Evolutionary conservation across 116 monocot species (phyloP), one percentile per base, ranked within the genome.

Genomic region (Cymodocea nodosa): DNA sequence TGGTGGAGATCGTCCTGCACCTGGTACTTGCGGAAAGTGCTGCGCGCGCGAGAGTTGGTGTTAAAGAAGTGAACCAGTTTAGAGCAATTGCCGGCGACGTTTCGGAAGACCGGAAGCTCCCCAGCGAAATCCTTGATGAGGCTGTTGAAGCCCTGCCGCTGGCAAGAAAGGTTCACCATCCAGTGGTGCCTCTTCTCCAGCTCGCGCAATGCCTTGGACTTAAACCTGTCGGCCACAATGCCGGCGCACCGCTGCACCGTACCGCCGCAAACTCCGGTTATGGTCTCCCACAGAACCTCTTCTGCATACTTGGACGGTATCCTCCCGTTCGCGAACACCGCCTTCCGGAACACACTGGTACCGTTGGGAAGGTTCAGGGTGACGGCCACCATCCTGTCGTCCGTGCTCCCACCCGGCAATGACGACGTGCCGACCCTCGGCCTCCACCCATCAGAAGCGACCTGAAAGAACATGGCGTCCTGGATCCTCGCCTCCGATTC

Each of bases 81-180:
- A 65, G 75, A 68, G 53, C 78, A 85, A 50, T 75, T 79, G 54
- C 75, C 60, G 34, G 75, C 69, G 35, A 65, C 82, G 13, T 71
- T 53, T 36, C 76, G 80, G 73, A 97, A 82, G 50, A 97, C 52
- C 3, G 82, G 80, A 40, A 87, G 83, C 56, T 84, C 84, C 37
- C 80, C 61, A 19, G 68, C 68, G 9, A 97, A 82, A 70, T 97
- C 91, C 62, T 82, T 83, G 70, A 91, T 35, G 62, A 97, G 77
- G 50, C 71, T 61, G 61, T 54, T 60, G 52, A 97, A 73, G 17
- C 77, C 91, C 35, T 84, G 80, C 66, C 80, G 77, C 70, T 85
- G 91, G 75, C 97, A 97, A 8, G 75, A 60, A 51, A 97, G 78
- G 60, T 91, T 97, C 30, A 88, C 87, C 87, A 97, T 87, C 91